Evolutionary conservation across 2,329 filamentous ascomycete species (phyloP), one percentile per base, ranked within the genome.

Genomic region (Penicillium italicum): DNA sequence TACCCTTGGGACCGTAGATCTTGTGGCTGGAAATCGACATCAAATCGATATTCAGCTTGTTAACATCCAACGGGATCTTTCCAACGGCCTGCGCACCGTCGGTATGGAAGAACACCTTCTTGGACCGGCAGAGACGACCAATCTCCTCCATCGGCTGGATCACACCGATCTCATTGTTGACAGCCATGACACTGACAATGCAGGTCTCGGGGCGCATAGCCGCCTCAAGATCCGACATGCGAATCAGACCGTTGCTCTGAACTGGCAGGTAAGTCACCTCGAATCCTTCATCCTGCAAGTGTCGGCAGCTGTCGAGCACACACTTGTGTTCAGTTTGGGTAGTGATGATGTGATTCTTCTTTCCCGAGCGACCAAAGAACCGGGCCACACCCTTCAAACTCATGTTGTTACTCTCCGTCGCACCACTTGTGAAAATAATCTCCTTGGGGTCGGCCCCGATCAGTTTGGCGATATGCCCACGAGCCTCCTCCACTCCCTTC

Each of bases 81-180:
- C 94, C 94, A n/a, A 97, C 92, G 16, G 94, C 94, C 78, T 99
- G 94, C 1, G 94, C 94, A 49, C 83, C 94, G 74, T 99, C 94
- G 24, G 91, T 96, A 77, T 99, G 94, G 84, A 99, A 99, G 77
- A 97, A 99, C 42, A 97, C 81, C 80, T 97, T 97, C 76, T 90
- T 94, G 52, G 85, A 83, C 48, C 94, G 86, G 76, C 94, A 99
- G 14, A 99, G 80, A 76, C 88, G 89, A 69, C 94, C 94, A 71
- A 99, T 99, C 77, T 96, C 85, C 66, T 91, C 89, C 56, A 99
- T 77, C 0, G 94, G 94, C 75, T 99, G 94, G 56, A 99, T 95
- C n/a, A 99, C 94, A 69, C 94, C 94, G 68, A 99, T 97, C 77
- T 99, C 94, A 74, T 99, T 99, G 80, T 99, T 99, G 69, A 99